Base-by-base conservation (phyloP, 192 early-diverging fungal species). In the Linnemannia elongata region DNA sequence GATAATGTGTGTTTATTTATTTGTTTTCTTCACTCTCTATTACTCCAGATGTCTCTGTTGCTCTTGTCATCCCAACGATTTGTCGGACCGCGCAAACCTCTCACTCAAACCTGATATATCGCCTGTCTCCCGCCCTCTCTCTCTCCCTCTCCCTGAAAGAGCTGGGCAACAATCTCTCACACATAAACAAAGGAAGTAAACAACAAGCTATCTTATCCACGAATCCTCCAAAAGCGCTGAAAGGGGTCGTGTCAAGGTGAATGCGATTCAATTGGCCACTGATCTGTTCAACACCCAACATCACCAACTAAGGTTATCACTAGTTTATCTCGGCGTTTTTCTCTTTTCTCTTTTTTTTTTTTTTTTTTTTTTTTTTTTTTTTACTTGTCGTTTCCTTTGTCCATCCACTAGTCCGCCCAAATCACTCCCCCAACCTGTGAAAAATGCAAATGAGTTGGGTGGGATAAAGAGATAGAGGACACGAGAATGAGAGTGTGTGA, bases 231-330 rank as follows among this genome's bases (percentile, higher is more conserved):
- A 72, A 27, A n/a, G 41, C 30, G 27, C 49, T 66, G 60, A 27
- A 27, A 10, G 55, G 27, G 60, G 60, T 66, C 60, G 60, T 66
- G 60, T 66, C 12, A 66, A 66, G 30, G 35, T 35, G 12, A 8
- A 66, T 66, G 30, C 60, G 60, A 66, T 66, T 12, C 60, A 66
- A 66, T 66, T 66, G 60, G 60, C 60, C 60, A 12, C 27, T 66
- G n/a, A 66, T 33, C 7, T 13, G 3, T 15, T 15, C 27, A n/a
- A n/a, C n/a, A 30, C 60, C 60, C 60, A 33, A 45, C 44, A 45
- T 45, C 44, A 33, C 60, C 8, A 35, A 66, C 6, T 0, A 57
- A 57, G 55, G 60, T 66, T 66, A 66, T 45, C 44, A 13, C 44
- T 13, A 1, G 9, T 9, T 45, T 13, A 45, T 7, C 10, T 15